Base-by-base conservation (phyloP, 176 grass and related monocot genomes). In the Oryza longistaminata region DNA sequence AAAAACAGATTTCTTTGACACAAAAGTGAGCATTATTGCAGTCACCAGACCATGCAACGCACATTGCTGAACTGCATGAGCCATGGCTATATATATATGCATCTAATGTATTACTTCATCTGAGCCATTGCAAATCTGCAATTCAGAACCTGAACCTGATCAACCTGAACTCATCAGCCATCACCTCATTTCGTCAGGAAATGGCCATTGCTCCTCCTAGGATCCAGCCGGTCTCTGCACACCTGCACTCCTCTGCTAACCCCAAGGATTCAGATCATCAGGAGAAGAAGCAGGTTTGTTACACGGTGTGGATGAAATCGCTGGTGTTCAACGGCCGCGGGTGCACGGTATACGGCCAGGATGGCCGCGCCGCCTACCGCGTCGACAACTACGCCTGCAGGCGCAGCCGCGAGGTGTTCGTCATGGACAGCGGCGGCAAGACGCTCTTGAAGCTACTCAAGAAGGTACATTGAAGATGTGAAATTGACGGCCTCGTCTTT, bases 241-340 rank as follows among this genome's bases (percentile, higher is more conserved):
- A 58, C 69, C 69, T 80, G 66, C 43, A 44, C 14, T 26, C 68
- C 13, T 16, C 43, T 53, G 14, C 53, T 83, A 3, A 13, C 49
- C 75, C 67, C 17, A 3, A 11, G 1, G 26, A 62, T 40, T 31
- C 73, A 0, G 45, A 31, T 39, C 37, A 39, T 4, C 9, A 68
- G 13, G 13, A 49, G 46, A 14, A 49, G 73, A 80, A 90, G 78
- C 35, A 71, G 44, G 60, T 87, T 40, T 40, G 39, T n/a, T 97
- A 90, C 85, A 94, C 94, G 9, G 69, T 97, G 58, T 97, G 94
- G 87, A 92, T 94, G 91, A 97, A 92, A 78, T 97, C 91, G 0
- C 84, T 97, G 53, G 87, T 94, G 72, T 77, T 94, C 52, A 88
- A 76, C 68, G 85, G 87, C 6, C 85, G 90, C 11, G 94, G 91